Evolutionary conservation across 1,284 basidiomycete species (phyloP).

Genomic region (Fomitiporia mediterranea): DNA sequence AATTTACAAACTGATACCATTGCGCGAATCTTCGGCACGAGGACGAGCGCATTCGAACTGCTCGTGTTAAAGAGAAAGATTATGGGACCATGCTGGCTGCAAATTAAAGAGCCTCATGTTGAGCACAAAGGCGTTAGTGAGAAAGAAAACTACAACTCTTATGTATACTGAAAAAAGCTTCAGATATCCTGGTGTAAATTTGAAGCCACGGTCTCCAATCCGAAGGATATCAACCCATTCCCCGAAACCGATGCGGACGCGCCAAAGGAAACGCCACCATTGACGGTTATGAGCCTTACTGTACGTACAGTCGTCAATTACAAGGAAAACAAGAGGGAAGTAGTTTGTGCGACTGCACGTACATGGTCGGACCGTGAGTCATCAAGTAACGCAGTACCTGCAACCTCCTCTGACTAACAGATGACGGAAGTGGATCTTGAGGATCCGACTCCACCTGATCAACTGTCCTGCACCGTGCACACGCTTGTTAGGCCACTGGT

Average conservation of each 20-base stretch:
- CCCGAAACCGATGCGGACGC: slow-evolving; percentile 67
- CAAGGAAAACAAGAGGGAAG: slow-evolving; percentile 88
- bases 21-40: slow-evolving; percentile 87
- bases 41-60: slow-evolving; percentile 89
- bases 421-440: slow-evolving; percentile 69
- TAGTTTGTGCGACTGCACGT: slow-evolving; percentile 82
- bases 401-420: slow-evolving; percentile 1
- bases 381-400: too few relatives aligned
- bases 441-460: slow-evolving; percentile 84
- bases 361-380: slow-evolving; percentile 87
- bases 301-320: slow-evolving; percentile 94
- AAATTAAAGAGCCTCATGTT: slow-evolving; percentile 70
- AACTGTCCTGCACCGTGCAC: slow-evolving; percentile 76
- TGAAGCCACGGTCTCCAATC: slow-evolving; percentile 81
- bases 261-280: slow-evolving; percentile 80
- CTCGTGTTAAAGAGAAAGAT: slow-evolving; percentile 96
- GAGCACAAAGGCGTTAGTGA: slow-evolving; percentile 70
- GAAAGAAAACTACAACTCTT: not conserved
- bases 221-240: slow-evolving; percentile 86
- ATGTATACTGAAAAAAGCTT: not conserved
- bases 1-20: slow-evolving; percentile 82
- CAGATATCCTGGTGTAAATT: slow-evolving; percentile 95
- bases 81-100: slow-evolving; percentile 98
- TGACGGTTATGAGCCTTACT: slow-evolving; percentile 89
- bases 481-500: slow-evolving; percentile 95